phyloP scores from a whole-genome alignment of 257 asterid species.

The Echites panduratus region DNA sequence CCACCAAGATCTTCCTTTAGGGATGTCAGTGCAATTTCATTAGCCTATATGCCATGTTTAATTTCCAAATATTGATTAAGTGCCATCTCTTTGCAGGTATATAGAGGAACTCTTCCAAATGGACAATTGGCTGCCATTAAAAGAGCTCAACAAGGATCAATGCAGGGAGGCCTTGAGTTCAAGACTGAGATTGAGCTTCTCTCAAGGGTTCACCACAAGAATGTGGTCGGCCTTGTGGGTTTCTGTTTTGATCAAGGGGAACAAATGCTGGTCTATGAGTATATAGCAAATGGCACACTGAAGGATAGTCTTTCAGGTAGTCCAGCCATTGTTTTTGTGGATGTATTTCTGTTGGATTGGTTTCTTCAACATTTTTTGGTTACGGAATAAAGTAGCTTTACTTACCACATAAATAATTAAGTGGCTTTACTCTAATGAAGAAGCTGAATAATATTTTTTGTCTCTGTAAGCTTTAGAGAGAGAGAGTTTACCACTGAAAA shows the following conservation, averaged over 20 bases:
- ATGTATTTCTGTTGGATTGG: too few species aligned
- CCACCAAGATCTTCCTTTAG: background rate
- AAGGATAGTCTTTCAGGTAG: conserved; percentile 55
- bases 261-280: conserved; percentile 84
- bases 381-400: too few species aligned
- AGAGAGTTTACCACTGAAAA: background rate
- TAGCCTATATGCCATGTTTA: background rate
- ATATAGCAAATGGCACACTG: conserved; percentile 69
- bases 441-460: background rate
- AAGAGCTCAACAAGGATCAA: conserved; percentile 73
- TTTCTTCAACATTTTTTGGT: background rate
- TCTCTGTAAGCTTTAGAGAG: background rate
- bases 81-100: conserved; percentile 39
- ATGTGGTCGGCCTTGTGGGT: conserved; percentile 79
- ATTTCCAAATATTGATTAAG: background rate
- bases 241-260: conserved; percentile 89
- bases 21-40: background rate
- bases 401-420: background rate
- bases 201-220: conserved; percentile 89
- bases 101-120: conserved; percentile 61
- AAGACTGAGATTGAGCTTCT: conserved; percentile 96
- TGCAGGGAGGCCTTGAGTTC: conserved; percentile 75
- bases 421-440: background rate
- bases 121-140: conserved; percentile 71
- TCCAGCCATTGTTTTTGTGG: conserved; percentile 1